A percentile compares a stretch with the other conserved stretches of the same genome.
phyloP scores from a whole-genome alignment of 257 asterid genomes.

The Leonotis leonurus region DNA sequence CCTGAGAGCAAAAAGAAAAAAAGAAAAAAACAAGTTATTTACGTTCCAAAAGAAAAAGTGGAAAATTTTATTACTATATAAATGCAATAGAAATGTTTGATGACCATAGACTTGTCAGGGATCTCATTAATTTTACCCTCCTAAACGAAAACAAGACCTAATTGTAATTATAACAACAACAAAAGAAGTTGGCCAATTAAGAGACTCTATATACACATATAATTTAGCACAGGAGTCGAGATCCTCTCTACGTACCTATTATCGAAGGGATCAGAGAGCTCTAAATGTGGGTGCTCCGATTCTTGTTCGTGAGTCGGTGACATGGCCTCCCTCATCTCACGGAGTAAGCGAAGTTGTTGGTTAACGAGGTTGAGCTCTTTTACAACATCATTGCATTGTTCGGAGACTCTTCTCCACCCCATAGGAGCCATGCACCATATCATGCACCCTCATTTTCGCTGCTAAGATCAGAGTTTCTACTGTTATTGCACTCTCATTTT shows the following conservation, averaged over 20 bases:
- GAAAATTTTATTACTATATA: too few species aligned
- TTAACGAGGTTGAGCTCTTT: not conserved
- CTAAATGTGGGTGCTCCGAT: not conserved
- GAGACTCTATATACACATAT: too few species aligned
- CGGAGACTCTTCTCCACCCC: not conserved
- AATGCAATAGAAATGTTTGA: too few species aligned
- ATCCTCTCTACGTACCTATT: not conserved
- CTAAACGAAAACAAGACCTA: too few species aligned
- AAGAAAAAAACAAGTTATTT: too few species aligned
- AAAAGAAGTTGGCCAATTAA: too few species aligned
- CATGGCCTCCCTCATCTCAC: not conserved
- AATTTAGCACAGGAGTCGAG: not conserved
- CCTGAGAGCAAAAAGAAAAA: not conserved
- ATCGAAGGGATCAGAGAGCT: not conserved
- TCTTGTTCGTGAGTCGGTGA: not conserved
- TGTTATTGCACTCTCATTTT: not conserved
- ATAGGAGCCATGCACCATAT: not conserved
- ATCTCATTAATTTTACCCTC: too few species aligned
- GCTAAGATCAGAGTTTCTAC: not conserved
- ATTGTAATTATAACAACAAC: too few species aligned
- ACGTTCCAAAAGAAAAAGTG: too few species aligned
- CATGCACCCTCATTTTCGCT: not conserved
- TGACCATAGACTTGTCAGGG: too few species aligned
- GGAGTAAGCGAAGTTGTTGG: not conserved
- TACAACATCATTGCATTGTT: not conserved